These are phyloP conservation scores for Gastrolobium bilobum DNA, from an alignment of 306 rosid species.

Conservation along the genomic window DNA sequence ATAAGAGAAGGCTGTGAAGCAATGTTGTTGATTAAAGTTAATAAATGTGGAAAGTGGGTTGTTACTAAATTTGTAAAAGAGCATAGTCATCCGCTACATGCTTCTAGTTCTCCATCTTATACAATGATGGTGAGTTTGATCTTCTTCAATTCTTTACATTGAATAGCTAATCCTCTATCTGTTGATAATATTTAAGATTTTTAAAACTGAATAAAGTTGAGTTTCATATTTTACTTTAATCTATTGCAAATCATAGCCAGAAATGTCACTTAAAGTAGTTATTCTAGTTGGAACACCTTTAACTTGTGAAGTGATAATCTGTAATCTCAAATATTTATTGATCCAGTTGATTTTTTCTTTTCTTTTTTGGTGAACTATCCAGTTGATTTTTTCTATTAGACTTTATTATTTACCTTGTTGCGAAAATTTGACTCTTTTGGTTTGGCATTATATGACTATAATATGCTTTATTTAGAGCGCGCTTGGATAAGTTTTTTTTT, in stretches of 20 bases:
- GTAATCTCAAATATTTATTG: conserved; percentile 8
- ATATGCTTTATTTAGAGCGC: conserved; percentile 1
- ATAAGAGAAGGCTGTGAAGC: conserved; percentile 63
- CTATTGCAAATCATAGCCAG: background rate
- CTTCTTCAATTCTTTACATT: conserved; percentile 14
- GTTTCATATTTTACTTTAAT: background rate
- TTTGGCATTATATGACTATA: background rate
- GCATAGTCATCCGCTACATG: conserved; percentile 48
- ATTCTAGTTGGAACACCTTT: conserved; percentile 6
- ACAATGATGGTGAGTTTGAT: conserved; percentile 46
- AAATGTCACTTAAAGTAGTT: conserved; percentile 26
- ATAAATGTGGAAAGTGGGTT: conserved; percentile 57
- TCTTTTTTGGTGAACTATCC: too few species aligned
- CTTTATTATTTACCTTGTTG: background rate
- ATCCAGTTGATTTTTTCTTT: too few species aligned
- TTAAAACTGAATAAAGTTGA: conserved; percentile 7
- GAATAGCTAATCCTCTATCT: conserved; percentile 14
- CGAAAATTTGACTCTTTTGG: background rate
- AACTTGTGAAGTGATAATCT: background rate
- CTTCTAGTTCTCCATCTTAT: conserved; percentile 36
- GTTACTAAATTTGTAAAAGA: conserved; percentile 56
- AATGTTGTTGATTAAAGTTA: conserved; percentile 55
- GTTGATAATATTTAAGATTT: background rate
- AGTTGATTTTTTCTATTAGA: conserved; percentile 1
- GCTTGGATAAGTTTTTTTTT: too few species aligned